Percentiles rank a stretch among this genome's conserved stretches.
Conservation (phyloP, 2,329 filamentous ascomycete species). For the Ilyonectria destructans region DNA sequence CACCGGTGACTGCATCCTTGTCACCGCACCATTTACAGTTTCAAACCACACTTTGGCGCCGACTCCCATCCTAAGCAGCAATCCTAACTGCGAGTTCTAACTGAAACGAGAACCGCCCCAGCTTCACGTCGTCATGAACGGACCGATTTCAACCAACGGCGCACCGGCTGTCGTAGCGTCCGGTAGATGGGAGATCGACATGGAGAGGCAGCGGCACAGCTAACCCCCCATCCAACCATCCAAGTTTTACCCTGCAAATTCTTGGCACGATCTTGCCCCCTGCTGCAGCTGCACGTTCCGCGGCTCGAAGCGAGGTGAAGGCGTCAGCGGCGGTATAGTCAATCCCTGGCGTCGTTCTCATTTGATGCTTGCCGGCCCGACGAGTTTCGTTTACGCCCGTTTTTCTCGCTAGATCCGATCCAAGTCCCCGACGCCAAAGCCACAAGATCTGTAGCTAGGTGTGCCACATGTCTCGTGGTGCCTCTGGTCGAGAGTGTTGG, state of each 20-base stretch:
- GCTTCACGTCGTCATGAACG: not conserved
- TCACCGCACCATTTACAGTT: slow-evolving; percentile 2
- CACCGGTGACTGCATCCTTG: not conserved
- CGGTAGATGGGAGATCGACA: not conserved
- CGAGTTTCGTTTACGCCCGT: not conserved
- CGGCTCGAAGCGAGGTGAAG: not conserved
- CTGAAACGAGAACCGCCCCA: not conserved
- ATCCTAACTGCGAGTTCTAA: not conserved
- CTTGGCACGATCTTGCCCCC: not conserved
- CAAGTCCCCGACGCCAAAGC: slow-evolving; percentile 2
- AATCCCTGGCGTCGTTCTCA: not conserved
- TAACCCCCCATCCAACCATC: not conserved
- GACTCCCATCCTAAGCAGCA: not conserved
- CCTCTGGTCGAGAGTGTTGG: not conserved
- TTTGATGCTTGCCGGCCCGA: slow-evolving; percentile 8
- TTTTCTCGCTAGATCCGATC: slow-evolving; percentile 1
- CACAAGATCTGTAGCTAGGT: not conserved
- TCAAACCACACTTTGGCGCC: not conserved
- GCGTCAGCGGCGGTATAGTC: not conserved
- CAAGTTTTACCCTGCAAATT: not conserved
- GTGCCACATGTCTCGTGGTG: not conserved
- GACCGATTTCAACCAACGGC: not conserved
- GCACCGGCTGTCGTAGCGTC: not conserved
- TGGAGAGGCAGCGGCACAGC: not conserved
- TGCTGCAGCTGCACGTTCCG: not conserved